Evolutionary conservation across 257 asterid genomes (phyloP).

Genomic region (Ocimum tenuiflorum): DNA sequence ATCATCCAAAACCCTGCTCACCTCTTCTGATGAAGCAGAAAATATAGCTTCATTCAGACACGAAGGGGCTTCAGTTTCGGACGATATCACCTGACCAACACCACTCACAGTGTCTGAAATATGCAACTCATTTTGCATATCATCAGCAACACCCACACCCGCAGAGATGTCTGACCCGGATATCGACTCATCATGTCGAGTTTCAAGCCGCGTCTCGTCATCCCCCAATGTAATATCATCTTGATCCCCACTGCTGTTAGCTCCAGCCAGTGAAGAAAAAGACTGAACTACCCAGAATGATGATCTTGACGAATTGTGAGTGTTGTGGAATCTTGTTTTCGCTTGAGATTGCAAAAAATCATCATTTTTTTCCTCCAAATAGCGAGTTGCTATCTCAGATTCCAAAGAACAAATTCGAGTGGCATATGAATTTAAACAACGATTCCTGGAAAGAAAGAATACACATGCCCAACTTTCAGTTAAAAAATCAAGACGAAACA

Average conservation of each 20-base stretch:
- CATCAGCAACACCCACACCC: constrained; percentile 28
- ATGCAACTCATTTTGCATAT: constrained; percentile 26
- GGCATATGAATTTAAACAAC: constrained; percentile 27
- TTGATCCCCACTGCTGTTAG: constrained; percentile 43
- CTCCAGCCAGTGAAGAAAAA: constrained; percentile 45
- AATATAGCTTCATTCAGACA: constrained; percentile 40
- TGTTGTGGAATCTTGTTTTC: constrained; percentile 25
- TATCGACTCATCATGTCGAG: constrained; percentile 28
- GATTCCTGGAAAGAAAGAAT: constrained; percentile 37
- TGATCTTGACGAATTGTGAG: constrained; percentile 22
- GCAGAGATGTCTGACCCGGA: constrained; percentile 44
- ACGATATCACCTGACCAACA: constrained; percentile 17
- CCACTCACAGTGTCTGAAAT: constrained; percentile 26
- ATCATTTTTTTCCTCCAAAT: constrained; percentile 17
- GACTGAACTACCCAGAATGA: constrained; percentile 16
- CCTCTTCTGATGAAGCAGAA: constrained; percentile 26
- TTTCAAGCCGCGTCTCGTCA: constrained; percentile 37
- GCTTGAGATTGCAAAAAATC: constrained; percentile 20
- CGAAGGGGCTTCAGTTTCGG: constrained; percentile 12
- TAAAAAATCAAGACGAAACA: background rate
- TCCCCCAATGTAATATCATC: constrained; percentile 27
- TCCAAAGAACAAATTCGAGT: constrained; percentile 25
- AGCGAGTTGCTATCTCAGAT: constrained; percentile 28
- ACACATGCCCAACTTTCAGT: constrained; percentile 1
- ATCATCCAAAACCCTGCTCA: constrained; percentile 39